A percentile compares a stretch with the other conserved stretches of the same genome.
These are phyloP conservation scores for Gossypium australe DNA, from an alignment of 345 rosid genomes.

Conservation along the genomic window DNA sequence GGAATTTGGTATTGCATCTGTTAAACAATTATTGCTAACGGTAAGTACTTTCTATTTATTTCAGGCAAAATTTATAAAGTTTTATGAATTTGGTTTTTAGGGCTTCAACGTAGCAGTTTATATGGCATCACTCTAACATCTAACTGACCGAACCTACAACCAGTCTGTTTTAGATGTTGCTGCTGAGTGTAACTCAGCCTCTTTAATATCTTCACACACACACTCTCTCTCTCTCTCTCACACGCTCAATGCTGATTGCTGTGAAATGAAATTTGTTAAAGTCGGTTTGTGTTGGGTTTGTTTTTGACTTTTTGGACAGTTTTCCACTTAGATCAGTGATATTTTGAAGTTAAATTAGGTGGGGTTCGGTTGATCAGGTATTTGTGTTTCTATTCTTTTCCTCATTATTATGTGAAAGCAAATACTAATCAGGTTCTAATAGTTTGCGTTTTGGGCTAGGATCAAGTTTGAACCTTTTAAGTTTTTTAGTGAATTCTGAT, in stretches of 20 bases:
- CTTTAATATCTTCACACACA: background rate
- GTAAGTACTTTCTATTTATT: constrained; percentile 36
- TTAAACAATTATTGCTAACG: constrained; percentile 48
- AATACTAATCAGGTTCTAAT: background rate
- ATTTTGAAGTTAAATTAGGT: background rate
- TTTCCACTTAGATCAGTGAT: background rate
- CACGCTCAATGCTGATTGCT: background rate
- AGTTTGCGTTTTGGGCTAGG: background rate
- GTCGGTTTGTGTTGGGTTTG: background rate
- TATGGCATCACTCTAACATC: background rate
- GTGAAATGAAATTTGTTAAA: background rate
- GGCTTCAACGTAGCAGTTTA: background rate
- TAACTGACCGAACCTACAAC: background rate
- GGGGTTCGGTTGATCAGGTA: background rate
- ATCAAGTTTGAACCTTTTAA: background rate
- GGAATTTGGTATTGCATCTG: constrained; percentile 47
- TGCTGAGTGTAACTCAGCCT: background rate
- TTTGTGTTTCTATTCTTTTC: background rate
- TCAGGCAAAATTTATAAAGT: background rate
- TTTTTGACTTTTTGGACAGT: background rate
- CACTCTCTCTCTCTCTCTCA: no score
- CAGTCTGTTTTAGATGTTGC: constrained; percentile 3
- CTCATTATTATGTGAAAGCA: background rate
- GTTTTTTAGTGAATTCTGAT: background rate
- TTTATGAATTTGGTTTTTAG: background rate